Conservation (phyloP, 192 early-diverging fungal genomes). For the Phlyctochytrium planicorne region DNA sequence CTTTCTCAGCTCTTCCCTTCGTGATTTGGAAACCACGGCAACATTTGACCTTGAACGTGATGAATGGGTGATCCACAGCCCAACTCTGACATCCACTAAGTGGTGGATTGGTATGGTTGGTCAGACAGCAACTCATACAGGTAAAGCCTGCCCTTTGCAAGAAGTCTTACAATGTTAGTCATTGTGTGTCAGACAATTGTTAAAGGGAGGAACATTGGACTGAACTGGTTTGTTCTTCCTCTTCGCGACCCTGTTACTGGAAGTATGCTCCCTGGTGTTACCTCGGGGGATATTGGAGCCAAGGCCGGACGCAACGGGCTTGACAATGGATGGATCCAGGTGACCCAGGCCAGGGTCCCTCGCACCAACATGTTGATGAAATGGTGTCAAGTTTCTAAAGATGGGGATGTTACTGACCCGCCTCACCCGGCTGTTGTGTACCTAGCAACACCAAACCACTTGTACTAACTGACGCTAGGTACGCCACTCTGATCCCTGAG, state of each 20-base stretch:
- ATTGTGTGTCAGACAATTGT: constrained; percentile 60
- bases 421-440: constrained; percentile 43
- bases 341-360: constrained; percentile 53
- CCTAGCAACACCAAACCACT: neutral
- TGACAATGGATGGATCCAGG: constrained; percentile 72
- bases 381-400: constrained; percentile 50
- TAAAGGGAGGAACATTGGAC: constrained; percentile 53
- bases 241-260: constrained; percentile 57
- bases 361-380: constrained; percentile 56
- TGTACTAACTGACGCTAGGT: constrained; percentile 46
- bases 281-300: constrained; percentile 58
- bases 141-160: constrained; percentile 4
- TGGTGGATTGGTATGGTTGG: constrained; percentile 71
- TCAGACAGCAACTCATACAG: constrained; percentile 64
- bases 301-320: constrained; percentile 61
- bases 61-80: constrained; percentile 63
- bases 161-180: constrained; percentile 21
- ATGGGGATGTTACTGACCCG: constrained; percentile 53
- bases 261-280: constrained; percentile 47
- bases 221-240: constrained; percentile 68
- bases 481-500: constrained; percentile 65
- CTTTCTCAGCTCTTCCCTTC: constrained; percentile 38
- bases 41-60: constrained; percentile 56
- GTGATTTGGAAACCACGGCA: constrained; percentile 66
- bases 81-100: constrained; percentile 59